Conservation (phyloP, 306 rosid genomes). For the Quercus parvula region DNA sequence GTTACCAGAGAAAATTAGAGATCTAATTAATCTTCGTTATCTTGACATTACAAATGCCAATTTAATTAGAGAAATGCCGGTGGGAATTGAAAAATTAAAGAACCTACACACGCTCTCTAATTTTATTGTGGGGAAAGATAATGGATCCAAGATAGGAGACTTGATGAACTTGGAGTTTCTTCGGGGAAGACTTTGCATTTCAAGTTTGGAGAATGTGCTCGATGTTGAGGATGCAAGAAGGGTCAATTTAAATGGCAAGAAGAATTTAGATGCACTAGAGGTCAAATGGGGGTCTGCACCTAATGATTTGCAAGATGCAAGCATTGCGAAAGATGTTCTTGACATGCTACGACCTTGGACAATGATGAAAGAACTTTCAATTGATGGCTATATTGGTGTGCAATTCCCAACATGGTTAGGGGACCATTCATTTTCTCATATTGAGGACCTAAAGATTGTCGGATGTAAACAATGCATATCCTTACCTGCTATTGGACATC, state of each 20-base stretch:
- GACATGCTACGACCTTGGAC: no score
- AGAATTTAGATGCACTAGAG: no score
- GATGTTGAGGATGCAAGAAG: neutral
- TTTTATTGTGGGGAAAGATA: no score
- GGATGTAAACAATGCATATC: neutral
- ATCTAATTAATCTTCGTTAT: no score
- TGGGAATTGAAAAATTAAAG: neutral
- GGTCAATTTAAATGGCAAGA: neutral
- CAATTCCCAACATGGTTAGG: neutral
- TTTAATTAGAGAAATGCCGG: accelerated
- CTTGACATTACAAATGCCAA: no score
- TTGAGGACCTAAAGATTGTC: neutral
- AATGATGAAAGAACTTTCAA: no score
- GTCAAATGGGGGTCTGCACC: no score
- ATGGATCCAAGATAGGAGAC: no score
- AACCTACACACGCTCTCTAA: accelerated
- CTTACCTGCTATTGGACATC: neutral
- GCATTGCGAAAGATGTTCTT: accelerated
- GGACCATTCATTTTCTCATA: neutral
- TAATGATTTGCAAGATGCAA: no score
- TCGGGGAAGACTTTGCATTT: neutral
- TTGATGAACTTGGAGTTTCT: neutral
- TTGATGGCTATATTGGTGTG: no score
- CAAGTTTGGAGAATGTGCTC: neutral
- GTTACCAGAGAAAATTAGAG: no score